phyloP scores from a whole-genome alignment of 176 grass and related monocot species.

The Carex pumila region DNA sequence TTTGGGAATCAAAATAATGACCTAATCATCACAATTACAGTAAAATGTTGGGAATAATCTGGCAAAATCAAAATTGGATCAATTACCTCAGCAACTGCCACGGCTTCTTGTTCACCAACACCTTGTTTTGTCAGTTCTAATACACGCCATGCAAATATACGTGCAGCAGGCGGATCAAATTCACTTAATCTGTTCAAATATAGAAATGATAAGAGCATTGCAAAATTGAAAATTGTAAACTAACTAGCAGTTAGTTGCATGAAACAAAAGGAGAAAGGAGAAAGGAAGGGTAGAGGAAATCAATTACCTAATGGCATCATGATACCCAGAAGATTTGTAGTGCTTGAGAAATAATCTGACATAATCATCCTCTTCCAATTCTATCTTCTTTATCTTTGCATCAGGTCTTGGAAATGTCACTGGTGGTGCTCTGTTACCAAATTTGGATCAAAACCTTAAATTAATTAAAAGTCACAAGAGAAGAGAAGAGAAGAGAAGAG shows the following conservation, averaged over 20 bases:
- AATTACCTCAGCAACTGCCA: conserved; percentile 82
- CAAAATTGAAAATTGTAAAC: background rate
- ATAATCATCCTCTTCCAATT: conserved; percentile 61
- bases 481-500: background rate
- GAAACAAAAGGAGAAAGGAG: background rate
- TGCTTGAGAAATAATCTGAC: conserved; percentile 46
- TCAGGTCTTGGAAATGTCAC: conserved; percentile 56
- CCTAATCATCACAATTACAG: background rate
- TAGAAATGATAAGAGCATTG: background rate
- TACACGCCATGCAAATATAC: conserved; percentile 85
- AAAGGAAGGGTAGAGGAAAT: background rate
- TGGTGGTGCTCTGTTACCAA: conserved; percentile 48
- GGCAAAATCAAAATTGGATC: background rate
- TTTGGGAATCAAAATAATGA: background rate
- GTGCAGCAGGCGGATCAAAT: conserved; percentile 69
- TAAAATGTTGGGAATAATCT: background rate
- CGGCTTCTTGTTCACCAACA: conserved; percentile 59
- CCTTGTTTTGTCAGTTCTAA: conserved; percentile 68
- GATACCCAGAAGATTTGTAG: conserved; percentile 13
- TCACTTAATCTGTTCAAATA: conserved; percentile 55
- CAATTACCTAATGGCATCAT: conserved; percentile 71
- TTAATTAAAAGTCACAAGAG: background rate
- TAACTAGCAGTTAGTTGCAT: conserved; percentile 1
- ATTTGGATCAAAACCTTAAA: background rate
- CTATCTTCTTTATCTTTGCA: conserved; percentile 48